Percentiles rank a stretch among this genome's conserved stretches.
Evolutionary conservation across 805 yeast genomes (phyloP).

Genomic region (Pichia insulana): DNA sequence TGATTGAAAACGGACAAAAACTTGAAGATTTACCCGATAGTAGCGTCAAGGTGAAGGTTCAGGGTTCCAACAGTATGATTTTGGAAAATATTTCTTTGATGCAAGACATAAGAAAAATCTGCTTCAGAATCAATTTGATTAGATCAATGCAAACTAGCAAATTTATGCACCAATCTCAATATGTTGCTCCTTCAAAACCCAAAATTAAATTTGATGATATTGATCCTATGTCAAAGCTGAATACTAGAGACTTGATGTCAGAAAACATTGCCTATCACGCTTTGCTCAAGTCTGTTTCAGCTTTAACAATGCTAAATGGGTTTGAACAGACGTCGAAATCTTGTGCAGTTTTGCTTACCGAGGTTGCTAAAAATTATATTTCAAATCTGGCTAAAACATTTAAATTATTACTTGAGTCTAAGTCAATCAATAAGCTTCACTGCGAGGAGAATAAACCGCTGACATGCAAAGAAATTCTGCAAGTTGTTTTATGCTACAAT

Average conservation of each 20-base stretch:
- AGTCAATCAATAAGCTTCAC: slow-evolving; percentile 34
- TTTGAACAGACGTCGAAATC: slow-evolving; percentile 74
- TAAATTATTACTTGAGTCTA: slow-evolving; percentile 62
- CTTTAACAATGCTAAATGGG: slow-evolving; percentile 84
- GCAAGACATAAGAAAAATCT: slow-evolving; percentile 80
- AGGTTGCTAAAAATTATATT: slow-evolving; percentile 74
- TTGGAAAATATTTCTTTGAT: slow-evolving; percentile 64
- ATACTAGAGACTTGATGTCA: slow-evolving; percentile 55
- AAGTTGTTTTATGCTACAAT: slow-evolving; percentile 66
- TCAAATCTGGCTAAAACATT: slow-evolving; percentile 65
- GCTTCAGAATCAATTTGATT: slow-evolving; percentile 81
- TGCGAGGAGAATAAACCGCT: slow-evolving; percentile 18
- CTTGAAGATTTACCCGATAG: slow-evolving; percentile 32
- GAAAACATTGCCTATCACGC: slow-evolving; percentile 57
- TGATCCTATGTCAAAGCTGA: slow-evolving; percentile 72
- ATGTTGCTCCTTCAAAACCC: slow-evolving; percentile 60
- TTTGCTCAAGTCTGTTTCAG: slow-evolving; percentile 61
- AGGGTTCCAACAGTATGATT: slow-evolving; percentile 55
- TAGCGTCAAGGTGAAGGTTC: slow-evolving; percentile 32
- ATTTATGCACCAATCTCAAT: slow-evolving; percentile 63
- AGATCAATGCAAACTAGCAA: slow-evolving; percentile 85
- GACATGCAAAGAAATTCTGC: slow-evolving; percentile 37
- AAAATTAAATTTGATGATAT: slow-evolving; percentile 54
- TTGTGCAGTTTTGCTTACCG: slow-evolving; percentile 74
- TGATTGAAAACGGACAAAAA: slow-evolving; percentile 23